Evolutionary conservation across 2,329 filamentous ascomycete species (phyloP), one percentile per base, ranked within the genome.

Genomic region (Monosporascus sp.): DNA sequence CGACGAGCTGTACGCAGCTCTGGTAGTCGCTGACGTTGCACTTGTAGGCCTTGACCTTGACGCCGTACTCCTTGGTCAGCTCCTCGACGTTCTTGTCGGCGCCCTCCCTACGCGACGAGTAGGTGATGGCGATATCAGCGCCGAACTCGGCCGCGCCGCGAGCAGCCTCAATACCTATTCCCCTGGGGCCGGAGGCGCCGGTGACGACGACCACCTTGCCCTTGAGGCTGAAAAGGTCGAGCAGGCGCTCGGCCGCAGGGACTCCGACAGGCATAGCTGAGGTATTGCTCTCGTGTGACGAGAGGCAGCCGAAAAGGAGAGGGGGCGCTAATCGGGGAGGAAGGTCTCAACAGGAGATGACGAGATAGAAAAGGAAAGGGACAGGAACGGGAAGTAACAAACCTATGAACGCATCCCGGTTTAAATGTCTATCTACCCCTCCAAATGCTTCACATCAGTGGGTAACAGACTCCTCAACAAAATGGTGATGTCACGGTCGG

Each of bases 171-270:
- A 88, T 80, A 56, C 87, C 87, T 70, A 89, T 88, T 57, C 87
- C 87, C 37, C 81, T 82, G 52, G 88, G 80, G 9, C 84, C 85
- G 36, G 82, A 87, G 14, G 85, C 85, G 54, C 87, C 87, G 5
- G 85, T 86, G 56, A 90, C 75, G 61, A 89, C 81, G 60, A 87
- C 82, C 49, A 87, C 87, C 71, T 87, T 87, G 62, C 86, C 85
- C 72, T 87, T 87, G 56, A 89, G 76, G 63, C 83, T 87, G 72
- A 90, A 86, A 61, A 89, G 81, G 66, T 86, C 86, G 59, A 77
- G 69, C 62, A 89, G 79, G 62, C 74, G 75, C 59, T 75, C 74
- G 58, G 82, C 73, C 65, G 81, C 70, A 64, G 85, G 83, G 57
- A 85, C 71, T 65, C 71, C 60, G 63, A 80, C 74, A 74, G 80